Evolutionary conservation across 1,284 basidiomycete species (phyloP).

Genomic region (Puccinia novopanici): DNA sequence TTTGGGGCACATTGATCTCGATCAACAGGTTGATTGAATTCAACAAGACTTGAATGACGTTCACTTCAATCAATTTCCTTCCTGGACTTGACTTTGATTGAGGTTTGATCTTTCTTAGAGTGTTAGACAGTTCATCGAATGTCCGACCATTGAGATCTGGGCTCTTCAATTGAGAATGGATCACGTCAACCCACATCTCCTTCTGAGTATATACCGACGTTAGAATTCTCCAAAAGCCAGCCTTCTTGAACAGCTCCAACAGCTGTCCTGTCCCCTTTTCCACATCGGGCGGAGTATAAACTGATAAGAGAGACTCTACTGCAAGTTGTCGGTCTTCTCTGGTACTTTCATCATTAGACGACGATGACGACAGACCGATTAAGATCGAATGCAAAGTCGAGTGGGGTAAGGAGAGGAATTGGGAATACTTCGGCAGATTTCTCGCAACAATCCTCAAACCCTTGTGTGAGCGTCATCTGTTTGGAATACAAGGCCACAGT

Average conservation of each 20-base stretch:
- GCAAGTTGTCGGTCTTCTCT: slow-evolving; percentile 89
- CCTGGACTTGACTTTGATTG: slow-evolving; percentile 52
- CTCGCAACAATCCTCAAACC: slow-evolving; percentile 87
- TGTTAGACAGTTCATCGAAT: slow-evolving; percentile 65
- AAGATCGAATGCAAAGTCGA: slow-evolving; percentile 75
- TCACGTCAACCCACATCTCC: slow-evolving; percentile 72
- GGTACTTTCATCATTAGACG: slow-evolving; percentile 69
- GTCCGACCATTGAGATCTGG: slow-evolving; percentile 68
- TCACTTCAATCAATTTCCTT: slow-evolving; percentile 62
- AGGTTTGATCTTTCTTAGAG: slow-evolving; percentile 55
- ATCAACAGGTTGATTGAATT: slow-evolving; percentile 35
- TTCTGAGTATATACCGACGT: slow-evolving; percentile 76
- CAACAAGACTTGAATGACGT: slow-evolving; percentile 54
- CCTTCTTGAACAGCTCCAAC: slow-evolving; percentile 72
- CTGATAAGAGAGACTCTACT: slow-evolving; percentile 89
- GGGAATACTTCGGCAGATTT: slow-evolving; percentile 94
- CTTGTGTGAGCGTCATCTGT: slow-evolving; percentile 73
- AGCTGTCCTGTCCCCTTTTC: slow-evolving; percentile 62
- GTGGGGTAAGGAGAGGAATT: slow-evolving; percentile 74
- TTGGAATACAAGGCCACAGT: slow-evolving; percentile 88
- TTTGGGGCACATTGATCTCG: slow-evolving; percentile 31
- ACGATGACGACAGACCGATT: slow-evolving; percentile 72
- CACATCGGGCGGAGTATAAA: slow-evolving; percentile 69
- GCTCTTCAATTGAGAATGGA: slow-evolving; percentile 76
- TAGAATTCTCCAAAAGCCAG: slow-evolving; percentile 87